Base-by-base conservation (phyloP, 768 basidiomycete genomes). In the Macrolepiota fuliginosa region DNA sequence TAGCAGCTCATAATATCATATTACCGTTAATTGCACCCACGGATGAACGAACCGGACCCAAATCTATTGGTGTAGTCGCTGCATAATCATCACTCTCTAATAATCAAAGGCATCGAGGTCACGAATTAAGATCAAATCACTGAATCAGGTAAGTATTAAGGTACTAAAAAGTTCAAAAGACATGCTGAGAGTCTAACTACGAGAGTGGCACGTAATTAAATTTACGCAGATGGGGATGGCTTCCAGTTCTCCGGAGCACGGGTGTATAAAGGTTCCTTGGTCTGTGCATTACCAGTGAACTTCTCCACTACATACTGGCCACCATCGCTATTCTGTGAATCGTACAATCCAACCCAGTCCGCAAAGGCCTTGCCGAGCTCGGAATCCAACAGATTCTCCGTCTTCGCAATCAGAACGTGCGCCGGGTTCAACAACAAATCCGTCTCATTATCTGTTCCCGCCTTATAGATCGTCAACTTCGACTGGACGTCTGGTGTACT, bases 361-460 rank as follows among this genome's bases (percentile, higher is more conserved):
- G 83, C 74, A 40, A 85, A 86, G 1, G 47, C 66, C 3, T 66
- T 53, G 59, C 73, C 77, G 1, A 81, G 63, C 0, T 67, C 70
- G 61, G 67, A 35, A 49, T 79, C 64, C 19, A 55, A 61, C 4
- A 63, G 55, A 4, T 67, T 53, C 0, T 72, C 72, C 1, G 72
- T 64, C 17, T 72, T 67, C 0, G 79, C 76, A 11, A 77, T 65
- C 24, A 83, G 69, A 7, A 81, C 76, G 56, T 76, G 76, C 1
- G 77, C 82, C 0, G 83, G 83, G 61, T 83, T 85, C 27, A 84
- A 74, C 32, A 83, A 62, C 0, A 72, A 72, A 61, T 83, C 81
- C 0, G 71, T 67, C 27, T 74, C 66, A 1, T 72, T 67, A 35
- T 83, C 80, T 3, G 66, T 66, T 2, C 82, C 83, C 13, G 72